These are phyloP conservation scores for Jatropha multifida DNA, from an alignment of 441 rosid genomes.

Conservation along the genomic window DNA sequence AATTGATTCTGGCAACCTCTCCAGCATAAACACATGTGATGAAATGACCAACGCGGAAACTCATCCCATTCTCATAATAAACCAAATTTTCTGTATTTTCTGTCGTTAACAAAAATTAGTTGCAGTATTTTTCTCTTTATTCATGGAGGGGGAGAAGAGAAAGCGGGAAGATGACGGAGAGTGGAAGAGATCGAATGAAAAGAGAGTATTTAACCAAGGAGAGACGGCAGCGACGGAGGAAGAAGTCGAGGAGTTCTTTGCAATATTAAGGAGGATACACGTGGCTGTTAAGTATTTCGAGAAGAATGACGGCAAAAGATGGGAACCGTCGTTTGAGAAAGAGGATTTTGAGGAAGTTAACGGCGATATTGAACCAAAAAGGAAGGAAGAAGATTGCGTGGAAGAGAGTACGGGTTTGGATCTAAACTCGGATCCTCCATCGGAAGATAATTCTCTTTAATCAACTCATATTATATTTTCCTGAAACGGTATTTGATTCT, in stretches of 20 bases:
- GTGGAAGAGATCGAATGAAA: neutral
- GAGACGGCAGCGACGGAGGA: slow-evolving; percentile 18
- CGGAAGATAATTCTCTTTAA: neutral
- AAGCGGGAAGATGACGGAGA: neutral
- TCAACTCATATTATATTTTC: neutral
- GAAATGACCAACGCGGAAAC: too few species aligned
- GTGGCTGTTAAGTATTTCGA: slow-evolving; percentile 31
- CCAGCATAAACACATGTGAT: too few species aligned
- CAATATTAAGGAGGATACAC: slow-evolving; percentile 35
- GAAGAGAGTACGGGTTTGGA: neutral
- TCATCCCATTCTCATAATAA: too few species aligned
- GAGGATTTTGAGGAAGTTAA: neutral
- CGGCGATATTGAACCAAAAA: neutral
- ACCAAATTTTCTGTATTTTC: neutral
- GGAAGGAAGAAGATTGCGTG: neutral
- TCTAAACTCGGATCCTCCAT: slow-evolving; percentile 2
- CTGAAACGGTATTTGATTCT: neutral
- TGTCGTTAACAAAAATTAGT: neutral
- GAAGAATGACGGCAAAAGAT: slow-evolving; percentile 7
- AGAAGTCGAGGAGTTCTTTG: slow-evolving; percentile 44
- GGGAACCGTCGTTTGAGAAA: neutral
- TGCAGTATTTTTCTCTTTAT: neutral
- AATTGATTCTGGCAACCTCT: too few species aligned
- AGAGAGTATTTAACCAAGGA: neutral
- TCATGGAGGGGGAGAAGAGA: neutral